A percentile compares a stretch with the other conserved stretches of the same genome.
Conservation (phyloP, 371 early-diverging fungal genomes). For the Chytridiales sp. region DNA sequence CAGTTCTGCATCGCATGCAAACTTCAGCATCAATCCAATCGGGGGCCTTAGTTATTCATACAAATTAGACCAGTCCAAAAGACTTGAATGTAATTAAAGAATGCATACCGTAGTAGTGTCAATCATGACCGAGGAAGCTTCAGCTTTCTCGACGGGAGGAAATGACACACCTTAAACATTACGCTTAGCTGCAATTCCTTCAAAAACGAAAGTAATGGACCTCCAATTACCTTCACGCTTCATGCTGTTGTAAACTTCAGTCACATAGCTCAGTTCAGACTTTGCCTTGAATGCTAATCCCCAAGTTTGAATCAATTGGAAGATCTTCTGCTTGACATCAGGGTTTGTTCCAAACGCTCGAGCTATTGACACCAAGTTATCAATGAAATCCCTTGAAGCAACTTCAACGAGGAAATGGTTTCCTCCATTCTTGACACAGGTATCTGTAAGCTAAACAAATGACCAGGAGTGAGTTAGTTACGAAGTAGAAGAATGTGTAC, state of each 20-base stretch:
- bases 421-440: constrained; percentile 93
- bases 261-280: constrained; percentile 68
- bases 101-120: constrained; percentile 66
- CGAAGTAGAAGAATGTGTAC: neutral
- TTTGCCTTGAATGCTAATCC: constrained; percentile 75
- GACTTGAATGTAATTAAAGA: neutral
- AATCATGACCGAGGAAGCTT: constrained; percentile 55
- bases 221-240: constrained; percentile 67
- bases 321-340: constrained; percentile 73
- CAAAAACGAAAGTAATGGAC: neutral
- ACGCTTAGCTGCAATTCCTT: too few relatives aligned
- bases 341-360: constrained; percentile 65
- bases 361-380: constrained; percentile 68
- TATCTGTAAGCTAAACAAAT: constrained; percentile 75
- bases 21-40: constrained; percentile 93
- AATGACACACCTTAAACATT: constrained; percentile 51
- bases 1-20: constrained; percentile 87
- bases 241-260: constrained; percentile 70
- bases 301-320: constrained; percentile 84
- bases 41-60: constrained; percentile 65
- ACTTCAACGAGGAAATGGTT: constrained; percentile 80
- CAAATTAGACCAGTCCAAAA: constrained; percentile 5
- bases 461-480: neutral
- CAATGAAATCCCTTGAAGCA: constrained; percentile 85
- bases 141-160: constrained; percentile 56